Conservation (phyloP, 371 early-diverging fungal genomes). For the Fennellomyces sp. region DNA sequence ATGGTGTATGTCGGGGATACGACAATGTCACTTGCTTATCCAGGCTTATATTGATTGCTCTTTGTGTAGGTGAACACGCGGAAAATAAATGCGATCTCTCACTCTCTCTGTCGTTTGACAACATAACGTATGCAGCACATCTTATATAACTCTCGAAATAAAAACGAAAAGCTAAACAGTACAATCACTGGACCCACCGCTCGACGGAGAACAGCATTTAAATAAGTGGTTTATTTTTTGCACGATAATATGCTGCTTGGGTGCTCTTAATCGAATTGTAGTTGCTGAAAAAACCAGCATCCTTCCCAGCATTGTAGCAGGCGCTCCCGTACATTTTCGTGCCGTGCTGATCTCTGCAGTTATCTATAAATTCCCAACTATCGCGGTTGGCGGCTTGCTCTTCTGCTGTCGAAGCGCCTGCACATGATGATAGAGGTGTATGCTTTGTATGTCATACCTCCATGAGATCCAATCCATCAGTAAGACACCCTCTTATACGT, state of each 20-base stretch:
- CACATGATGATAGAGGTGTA: background rate
- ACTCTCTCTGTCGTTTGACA: no score
- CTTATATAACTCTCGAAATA: no score
- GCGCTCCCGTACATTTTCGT: background rate
- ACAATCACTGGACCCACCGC: no score
- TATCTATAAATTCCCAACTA: background rate
- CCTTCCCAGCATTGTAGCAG: background rate
- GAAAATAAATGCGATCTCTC: no score
- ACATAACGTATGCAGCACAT: no score
- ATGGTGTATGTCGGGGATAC: no score
- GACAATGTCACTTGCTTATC: no score
- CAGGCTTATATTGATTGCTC: no score
- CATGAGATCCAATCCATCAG: background rate
- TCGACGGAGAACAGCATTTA: no score
- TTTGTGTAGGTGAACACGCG: no score
- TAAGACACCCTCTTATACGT: background rate
- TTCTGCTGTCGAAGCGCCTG: background rate
- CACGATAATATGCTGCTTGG: background rate
- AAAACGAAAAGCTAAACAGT: no score
- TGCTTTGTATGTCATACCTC: background rate
- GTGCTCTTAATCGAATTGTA: background rate
- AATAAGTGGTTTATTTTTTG: no score
- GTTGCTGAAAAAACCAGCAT: background rate
- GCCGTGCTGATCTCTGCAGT: background rate
- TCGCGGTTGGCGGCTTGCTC: background rate